Percentiles rank a stretch among this genome's conserved stretches.
Conservation (phyloP, 768 basidiomycete species). For the Leccinum disarticulatum region DNA sequence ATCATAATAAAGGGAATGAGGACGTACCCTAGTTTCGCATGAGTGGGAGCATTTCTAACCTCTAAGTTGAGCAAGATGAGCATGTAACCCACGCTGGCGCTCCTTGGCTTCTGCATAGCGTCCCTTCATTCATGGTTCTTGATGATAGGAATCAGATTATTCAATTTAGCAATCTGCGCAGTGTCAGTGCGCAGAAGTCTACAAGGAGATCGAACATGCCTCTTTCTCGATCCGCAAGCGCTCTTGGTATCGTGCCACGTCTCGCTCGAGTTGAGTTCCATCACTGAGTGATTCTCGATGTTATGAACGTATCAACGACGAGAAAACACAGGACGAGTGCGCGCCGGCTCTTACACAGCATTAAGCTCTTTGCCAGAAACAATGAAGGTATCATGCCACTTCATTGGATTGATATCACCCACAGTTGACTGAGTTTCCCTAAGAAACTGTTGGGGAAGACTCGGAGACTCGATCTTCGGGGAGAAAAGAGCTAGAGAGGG, state of each 20-base stretch:
- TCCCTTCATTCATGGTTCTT: conserved; percentile 59
- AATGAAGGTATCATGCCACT: conserved; percentile 84
- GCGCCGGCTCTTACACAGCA: conserved; percentile 48
- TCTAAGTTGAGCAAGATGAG: conserved; percentile 50
- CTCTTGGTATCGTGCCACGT: conserved; percentile 77
- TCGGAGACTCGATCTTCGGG: conserved; percentile 96
- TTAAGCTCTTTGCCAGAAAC: conserved; percentile 60
- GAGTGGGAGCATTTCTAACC: conserved; percentile 65
- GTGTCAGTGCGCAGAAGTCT: not conserved
- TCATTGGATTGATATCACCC: conserved; percentile 70
- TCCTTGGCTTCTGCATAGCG: conserved; percentile 52
- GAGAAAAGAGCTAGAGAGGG: conserved; percentile 70
- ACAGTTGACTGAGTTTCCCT: conserved; percentile 90
- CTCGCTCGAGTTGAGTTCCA: conserved; percentile 72
- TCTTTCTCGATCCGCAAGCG: conserved; percentile 67
- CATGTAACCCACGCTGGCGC: conserved; percentile 48
- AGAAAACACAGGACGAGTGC: not conserved
- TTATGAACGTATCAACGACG: not conserved
- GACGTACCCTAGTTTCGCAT: conserved; percentile 48
- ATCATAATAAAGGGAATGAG: not conserved
- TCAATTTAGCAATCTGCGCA: conserved; percentile 59
- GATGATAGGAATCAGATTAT: conserved; percentile 68
- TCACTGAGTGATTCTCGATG: conserved; percentile 53
- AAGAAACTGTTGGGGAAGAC: conserved; percentile 79
- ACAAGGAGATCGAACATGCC: conserved; percentile 33